Base-by-base conservation (phyloP, 345 rosid genomes). In the Lepidium didymum region DNA sequence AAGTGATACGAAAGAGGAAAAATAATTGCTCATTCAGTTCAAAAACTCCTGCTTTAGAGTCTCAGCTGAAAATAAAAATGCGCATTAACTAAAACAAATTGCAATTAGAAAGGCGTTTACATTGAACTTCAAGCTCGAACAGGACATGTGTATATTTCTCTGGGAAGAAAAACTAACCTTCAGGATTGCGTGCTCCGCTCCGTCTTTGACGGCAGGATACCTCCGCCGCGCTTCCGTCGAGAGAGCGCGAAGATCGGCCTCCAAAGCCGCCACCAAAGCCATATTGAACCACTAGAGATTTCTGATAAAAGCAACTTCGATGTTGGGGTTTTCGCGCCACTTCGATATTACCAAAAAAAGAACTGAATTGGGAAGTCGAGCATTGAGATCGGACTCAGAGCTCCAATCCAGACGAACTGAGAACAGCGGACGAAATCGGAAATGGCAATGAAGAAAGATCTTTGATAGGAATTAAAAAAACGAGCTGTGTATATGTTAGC, bases 161-260 rank as follows among this genome's bases (percentile, higher is more conserved):
- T 7, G 9, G 12, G 44, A n/a, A 5, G 33, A 33, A 71, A 67
- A 5, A 7, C 53, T 23, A 14, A 90, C 98, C 98, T 91, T 94
- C 27, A 94, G 29, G 2, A 94, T 87, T 11, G 97, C 97, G 77
- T 94, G 99, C 59, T 94, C 97, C 1, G 99, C 97, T 33, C 84
- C 97, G 69, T 94, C 97, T 74, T 94, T 91, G 38, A 94, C 87
- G 49, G 95, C 86, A n/a, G 99, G 97, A 47, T 84, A 79, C 23
- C 96, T 85, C 66, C 99, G 88, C 59, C 97, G 92, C 60, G 97
- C 99, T 80, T 94, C 99, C 23, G 91, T 82, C 33, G 99, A 94
- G 61, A 94, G 97, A 21, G 99, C 95, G 43, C 95, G 97, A 61
- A 94, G 99, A 85, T 94, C 99, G 61, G 97, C 85, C 74, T 94